phyloP scores from a whole-genome alignment of 345 rosid species.

The Pugionium cornutum region DNA sequence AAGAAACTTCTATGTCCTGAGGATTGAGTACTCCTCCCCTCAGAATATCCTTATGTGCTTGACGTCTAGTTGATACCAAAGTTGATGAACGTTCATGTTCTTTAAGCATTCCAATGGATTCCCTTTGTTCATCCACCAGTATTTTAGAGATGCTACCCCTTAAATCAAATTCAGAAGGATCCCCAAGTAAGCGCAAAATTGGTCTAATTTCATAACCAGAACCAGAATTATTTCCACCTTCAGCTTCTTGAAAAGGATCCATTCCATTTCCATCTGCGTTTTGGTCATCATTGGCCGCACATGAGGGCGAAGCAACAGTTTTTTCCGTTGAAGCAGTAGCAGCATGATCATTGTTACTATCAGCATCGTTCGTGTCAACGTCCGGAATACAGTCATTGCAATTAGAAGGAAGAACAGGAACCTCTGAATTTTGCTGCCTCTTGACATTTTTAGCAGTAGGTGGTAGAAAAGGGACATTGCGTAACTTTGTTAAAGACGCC shows the following conservation, averaged over 20 bases:
- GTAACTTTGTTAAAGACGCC: slow-evolving; percentile 74
- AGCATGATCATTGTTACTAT: slow-evolving; percentile 53
- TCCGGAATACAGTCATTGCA: slow-evolving; percentile 58
- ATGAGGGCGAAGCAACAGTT: slow-evolving; percentile 50
- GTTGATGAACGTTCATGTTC: slow-evolving; percentile 52
- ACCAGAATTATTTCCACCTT: slow-evolving; percentile 45
- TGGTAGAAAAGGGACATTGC: slow-evolving; percentile 57
- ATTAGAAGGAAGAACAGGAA: slow-evolving; percentile 56
- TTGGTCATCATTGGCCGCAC: slow-evolving; percentile 51
- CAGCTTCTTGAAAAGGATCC: slow-evolving; percentile 49
- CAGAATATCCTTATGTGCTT: slow-evolving; percentile 68
- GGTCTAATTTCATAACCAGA: slow-evolving; percentile 66
- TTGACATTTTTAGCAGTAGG: slow-evolving; percentile 58
- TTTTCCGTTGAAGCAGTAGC: slow-evolving; percentile 60
- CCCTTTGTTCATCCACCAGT: slow-evolving; percentile 62
- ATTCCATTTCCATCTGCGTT: slow-evolving; percentile 52
- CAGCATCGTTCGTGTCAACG: slow-evolving; percentile 66
- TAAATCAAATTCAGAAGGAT: slow-evolving; percentile 57
- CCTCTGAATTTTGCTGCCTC: slow-evolving; percentile 58
- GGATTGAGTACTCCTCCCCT: slow-evolving; percentile 67
- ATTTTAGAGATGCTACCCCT: slow-evolving; percentile 50
- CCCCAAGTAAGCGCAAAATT: slow-evolving; percentile 59
- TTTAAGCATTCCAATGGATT: slow-evolving; percentile 53
- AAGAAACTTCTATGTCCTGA: slow-evolving; percentile 67
- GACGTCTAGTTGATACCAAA: slow-evolving; percentile 56